phyloP scores from a whole-genome alignment of 805 yeast species.

The Candida xiaguanensis region DNA sequence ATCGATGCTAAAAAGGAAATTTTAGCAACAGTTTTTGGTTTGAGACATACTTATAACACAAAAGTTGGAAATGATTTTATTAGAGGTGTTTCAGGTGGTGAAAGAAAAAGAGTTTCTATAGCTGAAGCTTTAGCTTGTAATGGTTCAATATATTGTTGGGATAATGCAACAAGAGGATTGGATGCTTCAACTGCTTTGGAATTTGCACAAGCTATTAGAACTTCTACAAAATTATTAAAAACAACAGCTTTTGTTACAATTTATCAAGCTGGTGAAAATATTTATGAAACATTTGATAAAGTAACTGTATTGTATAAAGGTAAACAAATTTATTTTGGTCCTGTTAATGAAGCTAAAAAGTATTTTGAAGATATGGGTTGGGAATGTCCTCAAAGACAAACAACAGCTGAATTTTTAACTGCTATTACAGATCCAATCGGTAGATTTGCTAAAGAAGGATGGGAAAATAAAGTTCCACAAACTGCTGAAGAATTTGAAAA shows the following conservation, averaged over 20 bases:
- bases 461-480: conserved; percentile 51
- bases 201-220: conserved; percentile 25
- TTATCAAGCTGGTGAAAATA: conserved; percentile 29
- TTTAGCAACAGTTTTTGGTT: conserved; percentile 28
- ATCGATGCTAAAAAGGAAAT: conserved; percentile 28
- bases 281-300: conserved; percentile 28
- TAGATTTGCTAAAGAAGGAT: conserved; percentile 47
- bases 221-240: conserved; percentile 43
- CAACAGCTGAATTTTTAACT: conserved; percentile 69
- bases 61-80: conserved; percentile 35
- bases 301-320: conserved; percentile 28
- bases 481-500: conserved; percentile 60
- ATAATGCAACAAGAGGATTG: conserved; percentile 31
- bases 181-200: conserved; percentile 33
- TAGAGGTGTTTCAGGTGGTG: conserved; percentile 74
- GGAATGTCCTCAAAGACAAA: conserved; percentile 58
- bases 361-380: conserved; percentile 67
- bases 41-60: conserved; percentile 26
- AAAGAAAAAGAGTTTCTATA: conserved; percentile 67
- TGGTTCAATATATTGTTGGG: conserved; percentile 29
- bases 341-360: conserved; percentile 46
- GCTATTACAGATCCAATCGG: conserved; percentile 67
- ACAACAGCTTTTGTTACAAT: conserved; percentile 60
- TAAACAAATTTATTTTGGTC: conserved; percentile 64
- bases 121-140: conserved; percentile 61